Base-by-base conservation (phyloP, 371 early-diverging fungal species). In the Massospora cicadina region DNA sequence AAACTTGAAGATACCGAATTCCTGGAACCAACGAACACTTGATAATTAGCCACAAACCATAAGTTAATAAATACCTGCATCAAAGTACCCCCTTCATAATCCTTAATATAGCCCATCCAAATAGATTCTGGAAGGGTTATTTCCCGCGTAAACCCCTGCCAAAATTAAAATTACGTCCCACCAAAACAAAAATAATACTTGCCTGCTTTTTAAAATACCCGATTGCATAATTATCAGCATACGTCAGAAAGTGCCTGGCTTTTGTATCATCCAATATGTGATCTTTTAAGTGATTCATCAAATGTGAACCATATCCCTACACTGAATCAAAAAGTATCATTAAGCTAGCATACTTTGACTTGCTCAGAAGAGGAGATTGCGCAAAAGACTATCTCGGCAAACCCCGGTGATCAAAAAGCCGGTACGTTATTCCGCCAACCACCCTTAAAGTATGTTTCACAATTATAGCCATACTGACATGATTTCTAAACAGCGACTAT, bases 41-140 rank as follows among this genome's bases (percentile, higher is more conserved):
- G 28, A 12, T 2, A 25, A n/a, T 2, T 57, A 21, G 26, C 23
- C 27, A n/a, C 55, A 56, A 25, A 57, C 31, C 2, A 21, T 33
- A n/a, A 30, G 28, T 12, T 23, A 54, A 55, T 63, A 25, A 59
- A 58, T 77, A 84, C 88, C 83, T 95, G 94, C 97, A 99, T 98
- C 5, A 98, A 79, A 1, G 98, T 99, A 33, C 98, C 99, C 1
- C 99, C 99, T 69, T 99, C 99, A 73, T 99, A 99, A 76, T 99
- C 99, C 75, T 99, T 99, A 68, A 99, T 99, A 71, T 91, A 93
- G 0, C 99, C 99, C 68, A 91, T 87, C 99, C 99, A 99, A 63
- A 89, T 78, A 24, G 82, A 71, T 69, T 86, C 85, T 63, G 95
- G 93, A 69, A 99, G 80, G 5, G 89, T 88, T 31, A 98, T 91